Conservation (phyloP, 2,329 filamentous ascomycete species). For the Hirsutella thompsonii region DNA sequence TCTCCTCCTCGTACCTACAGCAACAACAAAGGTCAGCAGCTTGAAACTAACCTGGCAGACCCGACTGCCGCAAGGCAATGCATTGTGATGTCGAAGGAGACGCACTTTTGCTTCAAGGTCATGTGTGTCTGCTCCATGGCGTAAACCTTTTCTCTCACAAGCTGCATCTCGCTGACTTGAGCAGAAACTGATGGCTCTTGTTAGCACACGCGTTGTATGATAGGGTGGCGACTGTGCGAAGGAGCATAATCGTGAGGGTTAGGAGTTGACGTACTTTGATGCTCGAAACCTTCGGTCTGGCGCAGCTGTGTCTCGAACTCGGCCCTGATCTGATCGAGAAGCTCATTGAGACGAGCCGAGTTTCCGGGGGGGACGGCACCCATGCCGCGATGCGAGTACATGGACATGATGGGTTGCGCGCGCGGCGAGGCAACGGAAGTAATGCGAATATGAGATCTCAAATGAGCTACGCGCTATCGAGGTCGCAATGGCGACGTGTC, state of each 20-base stretch:
- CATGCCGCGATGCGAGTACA: conserved; percentile 89
- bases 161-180: conserved; percentile 90
- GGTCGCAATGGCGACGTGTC: not conserved
- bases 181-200: conserved; percentile 54
- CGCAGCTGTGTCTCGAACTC: conserved; percentile 83
- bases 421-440: not conserved
- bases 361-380: conserved; percentile 50
- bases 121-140: conserved; percentile 84
- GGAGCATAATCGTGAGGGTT: not conserved
- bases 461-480: not conserved
- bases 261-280: conserved; percentile 59
- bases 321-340: conserved; percentile 77
- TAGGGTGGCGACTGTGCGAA: not conserved
- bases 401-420: conserved; percentile 38
- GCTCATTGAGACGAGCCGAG: conserved; percentile 66
- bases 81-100: conserved; percentile 5
- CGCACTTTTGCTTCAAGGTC: conserved; percentile 82
- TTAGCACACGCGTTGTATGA: not conserved
- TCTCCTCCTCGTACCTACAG: conserved; percentile 86
- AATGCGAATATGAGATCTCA: not conserved
- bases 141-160: conserved; percentile 87
- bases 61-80: not conserved
- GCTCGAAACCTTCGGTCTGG: conserved; percentile 77
- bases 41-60: not conserved
- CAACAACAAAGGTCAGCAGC: no score